Percentiles rank a stretch among this genome's conserved stretches.
These are phyloP conservation scores for Spathaspora hagerdaliae DNA, from an alignment of 805 yeast genomes.

Conservation along the genomic window DNA sequence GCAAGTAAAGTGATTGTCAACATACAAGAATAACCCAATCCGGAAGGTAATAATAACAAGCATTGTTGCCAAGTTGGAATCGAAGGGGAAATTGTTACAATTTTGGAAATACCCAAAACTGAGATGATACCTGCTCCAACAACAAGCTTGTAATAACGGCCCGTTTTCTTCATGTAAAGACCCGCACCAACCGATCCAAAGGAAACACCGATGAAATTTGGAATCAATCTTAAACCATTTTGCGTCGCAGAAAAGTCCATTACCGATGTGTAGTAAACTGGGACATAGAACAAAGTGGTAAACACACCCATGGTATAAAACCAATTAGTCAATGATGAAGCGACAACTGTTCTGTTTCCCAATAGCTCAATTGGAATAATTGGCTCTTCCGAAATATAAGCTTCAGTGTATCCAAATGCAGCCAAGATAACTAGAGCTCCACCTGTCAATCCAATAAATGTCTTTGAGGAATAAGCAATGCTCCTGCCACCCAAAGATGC, in stretches of 20 bases:
- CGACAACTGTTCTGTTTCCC: conserved; percentile 53
- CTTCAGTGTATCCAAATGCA: conserved; percentile 50
- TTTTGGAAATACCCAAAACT: conserved; percentile 42
- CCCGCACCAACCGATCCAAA: conserved; percentile 68
- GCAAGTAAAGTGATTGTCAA: conserved; percentile 72
- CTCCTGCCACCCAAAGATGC: conserved; percentile 65
- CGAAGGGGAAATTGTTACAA: conserved; percentile 21
- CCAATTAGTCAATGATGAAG: conserved; percentile 67
- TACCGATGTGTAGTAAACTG: conserved; percentile 61
- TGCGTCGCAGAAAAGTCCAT: conserved; percentile 49
- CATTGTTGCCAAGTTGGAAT: conserved; percentile 17
- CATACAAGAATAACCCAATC: conserved; percentile 63
- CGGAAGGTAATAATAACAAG: conserved; percentile 46
- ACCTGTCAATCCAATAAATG: conserved; percentile 31
- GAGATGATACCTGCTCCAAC: conserved; percentile 39
- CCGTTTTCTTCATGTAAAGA: conserved; percentile 60
- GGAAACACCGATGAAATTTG: conserved; percentile 68
- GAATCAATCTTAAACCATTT: conserved; percentile 55
- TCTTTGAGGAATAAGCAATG: conserved; percentile 42
- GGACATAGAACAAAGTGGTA: conserved; percentile 63
- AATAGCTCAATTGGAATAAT: conserved; percentile 62
- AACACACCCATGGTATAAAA: conserved; percentile 66
- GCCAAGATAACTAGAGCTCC: conserved; percentile 31
- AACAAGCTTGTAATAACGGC: conserved; percentile 53
- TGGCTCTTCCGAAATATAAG: conserved; percentile 54